phyloP scores from a whole-genome alignment of 75 land plant species.

The Pinus albicaulis region DNA sequence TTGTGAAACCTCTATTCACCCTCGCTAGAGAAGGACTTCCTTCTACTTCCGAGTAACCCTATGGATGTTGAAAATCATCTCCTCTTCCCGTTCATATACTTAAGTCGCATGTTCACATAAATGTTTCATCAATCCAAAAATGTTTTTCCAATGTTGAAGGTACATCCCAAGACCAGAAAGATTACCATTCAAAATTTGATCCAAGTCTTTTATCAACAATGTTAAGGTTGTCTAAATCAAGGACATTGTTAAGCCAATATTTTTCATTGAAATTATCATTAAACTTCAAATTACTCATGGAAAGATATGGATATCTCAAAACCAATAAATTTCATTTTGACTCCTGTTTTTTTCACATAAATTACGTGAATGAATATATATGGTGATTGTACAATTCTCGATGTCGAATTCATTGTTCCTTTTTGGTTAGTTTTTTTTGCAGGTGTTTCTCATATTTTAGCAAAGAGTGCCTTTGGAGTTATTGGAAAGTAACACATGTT shows the following conservation, averaged over 20 bases:
- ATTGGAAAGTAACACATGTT: slow-evolving; percentile 8
- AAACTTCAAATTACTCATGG: too few species aligned
- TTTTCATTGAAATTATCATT: too few species aligned
- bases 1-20: slow-evolving; percentile 41
- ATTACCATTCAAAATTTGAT: too few species aligned
- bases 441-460: slow-evolving; percentile 11
- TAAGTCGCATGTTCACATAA: too few species aligned
- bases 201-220: too few species aligned
- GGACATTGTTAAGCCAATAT: too few species aligned
- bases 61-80: background rate
- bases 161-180: too few species aligned
- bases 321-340: background rate
- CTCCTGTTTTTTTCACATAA: background rate
- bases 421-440: background rate
- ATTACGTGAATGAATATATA: background rate
- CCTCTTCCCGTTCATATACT: background rate
- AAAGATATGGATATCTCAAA: background rate
- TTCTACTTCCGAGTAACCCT: background rate
- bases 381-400: background rate
- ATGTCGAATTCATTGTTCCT: background rate
- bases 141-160: too few species aligned
- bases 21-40: slow-evolving; percentile 7
- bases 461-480: slow-evolving; percentile 13
- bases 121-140: too few species aligned
- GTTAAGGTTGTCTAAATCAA: too few species aligned